Evolutionary conservation across 768 basidiomycete species (phyloP).

Genomic region (Trichaptum fuscoviolaceum): DNA sequence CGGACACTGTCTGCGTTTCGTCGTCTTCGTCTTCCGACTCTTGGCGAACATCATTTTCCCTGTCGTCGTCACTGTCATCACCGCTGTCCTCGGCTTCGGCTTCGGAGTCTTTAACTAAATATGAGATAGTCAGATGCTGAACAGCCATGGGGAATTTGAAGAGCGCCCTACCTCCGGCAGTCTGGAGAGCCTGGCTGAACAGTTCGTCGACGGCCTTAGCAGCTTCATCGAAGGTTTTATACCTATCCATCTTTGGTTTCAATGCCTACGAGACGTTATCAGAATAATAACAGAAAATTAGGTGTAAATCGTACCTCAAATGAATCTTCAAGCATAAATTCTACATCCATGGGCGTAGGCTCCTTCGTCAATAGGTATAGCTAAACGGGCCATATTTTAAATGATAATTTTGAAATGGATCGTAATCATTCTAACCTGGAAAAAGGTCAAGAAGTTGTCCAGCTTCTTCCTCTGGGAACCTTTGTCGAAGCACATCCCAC

Average conservation of each 20-base stretch:
- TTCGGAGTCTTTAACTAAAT: constrained; percentile 30
- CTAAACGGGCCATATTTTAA: constrained; percentile 17
- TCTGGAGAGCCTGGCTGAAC: constrained; percentile 63
- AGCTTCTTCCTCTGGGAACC: constrained; percentile 90
- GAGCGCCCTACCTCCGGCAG: constrained; percentile 42
- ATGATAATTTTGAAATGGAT: neutral
- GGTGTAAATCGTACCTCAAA: constrained; percentile 59
- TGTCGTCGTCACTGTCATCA: constrained; percentile 46
- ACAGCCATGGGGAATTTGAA: neutral
- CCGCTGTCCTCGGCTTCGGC: constrained; percentile 51
- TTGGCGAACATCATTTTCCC: constrained; percentile 34
- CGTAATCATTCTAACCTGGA: constrained; percentile 56
- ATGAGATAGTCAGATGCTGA: constrained; percentile 8
- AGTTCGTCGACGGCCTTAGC: constrained; percentile 87
- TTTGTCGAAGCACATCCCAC: constrained; percentile 96
- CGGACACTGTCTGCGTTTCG: constrained; percentile 35
- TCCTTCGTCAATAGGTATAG: constrained; percentile 90
- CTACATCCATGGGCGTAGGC: constrained; percentile 92
- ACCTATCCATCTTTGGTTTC: constrained; percentile 70
- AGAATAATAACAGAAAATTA: constrained; percentile 7
- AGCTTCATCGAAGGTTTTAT: constrained; percentile 80
- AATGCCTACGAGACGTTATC: constrained; percentile 49
- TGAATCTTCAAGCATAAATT: constrained; percentile 95
- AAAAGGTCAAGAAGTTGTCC: constrained; percentile 88
- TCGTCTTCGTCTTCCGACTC: constrained; percentile 64